These are phyloP conservation scores for Podosphaera xanthii DNA, from an alignment of 2,329 filamentous ascomycete species.

Conservation along the genomic window DNA sequence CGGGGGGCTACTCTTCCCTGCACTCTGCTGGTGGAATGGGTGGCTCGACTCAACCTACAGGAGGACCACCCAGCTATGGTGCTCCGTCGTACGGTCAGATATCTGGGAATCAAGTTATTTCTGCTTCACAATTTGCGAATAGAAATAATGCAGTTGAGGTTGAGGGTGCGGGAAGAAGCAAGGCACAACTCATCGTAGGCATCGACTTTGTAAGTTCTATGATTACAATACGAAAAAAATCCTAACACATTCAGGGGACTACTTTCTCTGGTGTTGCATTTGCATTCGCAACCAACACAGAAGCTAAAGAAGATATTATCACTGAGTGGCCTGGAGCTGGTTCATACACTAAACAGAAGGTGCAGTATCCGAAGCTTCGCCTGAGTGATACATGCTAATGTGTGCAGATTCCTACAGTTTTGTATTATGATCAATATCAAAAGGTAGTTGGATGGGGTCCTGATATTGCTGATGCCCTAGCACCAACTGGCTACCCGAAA, in stretches of 20 bases:
- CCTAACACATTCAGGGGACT: slow-evolving; percentile 41
- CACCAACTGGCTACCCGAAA: slow-evolving; percentile 92
- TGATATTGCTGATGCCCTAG: slow-evolving; percentile 89
- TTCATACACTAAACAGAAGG: slow-evolving; percentile 97
- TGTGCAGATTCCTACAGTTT: slow-evolving; percentile 77
- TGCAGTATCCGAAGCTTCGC: slow-evolving; percentile 17
- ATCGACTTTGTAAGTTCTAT: slow-evolving; percentile 72
- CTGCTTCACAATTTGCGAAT: slow-evolving; percentile 13
- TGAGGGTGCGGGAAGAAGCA: slow-evolving; percentile 70
- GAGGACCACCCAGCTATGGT: slow-evolving; percentile 15
- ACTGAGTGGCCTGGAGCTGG: slow-evolving; percentile 97
- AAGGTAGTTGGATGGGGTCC: slow-evolving; percentile 99
- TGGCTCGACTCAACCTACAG: slow-evolving; percentile 10
- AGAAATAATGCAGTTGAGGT: slow-evolving; percentile 41
- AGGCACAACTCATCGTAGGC: slow-evolving; percentile 92
- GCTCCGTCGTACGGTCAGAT: slow-evolving; percentile 14
- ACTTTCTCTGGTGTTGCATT: slow-evolving; percentile 97
- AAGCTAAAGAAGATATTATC: slow-evolving; percentile 96
- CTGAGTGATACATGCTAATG: slow-evolving; percentile 6
- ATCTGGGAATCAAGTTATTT: slow-evolving; percentile 8
- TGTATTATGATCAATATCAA: slow-evolving; percentile 98
- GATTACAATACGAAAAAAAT: slow-evolving; percentile 5
- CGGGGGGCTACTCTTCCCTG: slow-evolving; percentile 33
- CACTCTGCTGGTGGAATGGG: slow-evolving; percentile 18
- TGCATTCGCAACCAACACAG: slow-evolving; percentile 79